Percentiles rank a stretch among this genome's conserved stretches.
phyloP scores from a whole-genome alignment of 2,329 filamentous ascomycete species.

The Xylaria sp. region DNA sequence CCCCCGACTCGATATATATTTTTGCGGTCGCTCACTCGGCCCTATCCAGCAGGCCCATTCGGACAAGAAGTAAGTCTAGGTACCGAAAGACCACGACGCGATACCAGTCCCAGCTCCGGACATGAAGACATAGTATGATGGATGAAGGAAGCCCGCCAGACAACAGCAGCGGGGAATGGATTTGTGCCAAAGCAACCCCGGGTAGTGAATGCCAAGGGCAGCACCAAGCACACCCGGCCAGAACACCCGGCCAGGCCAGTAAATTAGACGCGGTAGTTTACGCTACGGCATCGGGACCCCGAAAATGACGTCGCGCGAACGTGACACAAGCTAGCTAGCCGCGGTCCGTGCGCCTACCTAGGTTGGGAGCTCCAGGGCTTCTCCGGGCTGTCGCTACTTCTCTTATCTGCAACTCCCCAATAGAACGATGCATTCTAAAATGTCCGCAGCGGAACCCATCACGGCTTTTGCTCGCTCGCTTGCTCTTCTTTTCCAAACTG shows the following conservation, averaged over 20 bases:
- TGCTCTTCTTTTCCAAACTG: slow-evolving; percentile 23
- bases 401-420: background rate
- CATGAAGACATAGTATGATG: background rate
- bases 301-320: slow-evolving; percentile 21
- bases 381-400: background rate
- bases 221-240: too few species aligned
- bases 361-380: too few species aligned
- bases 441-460: slow-evolving; percentile 42
- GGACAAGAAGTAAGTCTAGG: background rate
- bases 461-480: slow-evolving; percentile 28
- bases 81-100: background rate
- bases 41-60: background rate
- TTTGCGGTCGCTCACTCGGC: background rate
- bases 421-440: slow-evolving; percentile 32
- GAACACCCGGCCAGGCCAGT: too few species aligned
- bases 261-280: too few species aligned
- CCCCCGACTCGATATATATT: background rate
- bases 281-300: too few species aligned
- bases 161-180: background rate
- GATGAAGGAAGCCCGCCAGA: background rate
- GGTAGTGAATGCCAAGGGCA: slow-evolving; percentile 2
- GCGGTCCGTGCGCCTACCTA: too few species aligned
- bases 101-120: background rate
- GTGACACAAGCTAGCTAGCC: too few species aligned
- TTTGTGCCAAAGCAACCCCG: background rate